Conservation (phyloP, 2,329 filamentous ascomycete species). For the Coleophoma crateriformis region DNA sequence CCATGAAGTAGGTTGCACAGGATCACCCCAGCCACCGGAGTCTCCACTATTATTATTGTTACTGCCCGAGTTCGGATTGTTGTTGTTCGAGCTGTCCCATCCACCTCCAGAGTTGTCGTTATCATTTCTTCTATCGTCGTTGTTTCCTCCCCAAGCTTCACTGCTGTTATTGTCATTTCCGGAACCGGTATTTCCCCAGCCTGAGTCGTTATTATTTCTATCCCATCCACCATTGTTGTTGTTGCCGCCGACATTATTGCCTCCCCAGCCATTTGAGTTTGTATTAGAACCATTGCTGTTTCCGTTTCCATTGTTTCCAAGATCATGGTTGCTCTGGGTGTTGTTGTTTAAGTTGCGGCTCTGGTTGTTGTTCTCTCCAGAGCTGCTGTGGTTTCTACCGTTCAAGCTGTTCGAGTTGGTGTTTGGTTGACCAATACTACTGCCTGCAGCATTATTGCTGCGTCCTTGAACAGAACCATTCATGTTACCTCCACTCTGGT, state of each 20-base stretch:
- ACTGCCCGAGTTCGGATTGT: not conserved
- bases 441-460: slow-evolving; percentile 1
- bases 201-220: slow-evolving; percentile 1
- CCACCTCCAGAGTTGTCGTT: slow-evolving; percentile 5
- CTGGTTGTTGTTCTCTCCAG: slow-evolving; percentile 1
- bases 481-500: not conserved
- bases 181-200: not conserved
- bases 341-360: slow-evolving; percentile 7
- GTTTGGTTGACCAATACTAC: not conserved
- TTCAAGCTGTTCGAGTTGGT: not conserved
- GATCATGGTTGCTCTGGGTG: not conserved
- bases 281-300: slow-evolving; percentile 2
- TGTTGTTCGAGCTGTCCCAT: not conserved
- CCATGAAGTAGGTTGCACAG: not conserved
- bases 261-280: slow-evolving; percentile 4
- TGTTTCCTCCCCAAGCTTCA: not conserved
- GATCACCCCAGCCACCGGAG: not conserved
- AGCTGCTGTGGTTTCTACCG: not conserved
- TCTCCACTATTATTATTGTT: slow-evolving; percentile 4
- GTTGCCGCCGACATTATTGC: slow-evolving; percentile 1
- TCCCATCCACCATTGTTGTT: slow-evolving; percentile 1
- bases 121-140: not conserved
- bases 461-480: slow-evolving; percentile 1
- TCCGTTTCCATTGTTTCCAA: slow-evolving; percentile 3
- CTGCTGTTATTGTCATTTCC: slow-evolving; percentile 2